These are phyloP conservation scores for Lactifluus pinguis DNA, from an alignment of 768 basidiomycete species.

Conservation along the genomic window DNA sequence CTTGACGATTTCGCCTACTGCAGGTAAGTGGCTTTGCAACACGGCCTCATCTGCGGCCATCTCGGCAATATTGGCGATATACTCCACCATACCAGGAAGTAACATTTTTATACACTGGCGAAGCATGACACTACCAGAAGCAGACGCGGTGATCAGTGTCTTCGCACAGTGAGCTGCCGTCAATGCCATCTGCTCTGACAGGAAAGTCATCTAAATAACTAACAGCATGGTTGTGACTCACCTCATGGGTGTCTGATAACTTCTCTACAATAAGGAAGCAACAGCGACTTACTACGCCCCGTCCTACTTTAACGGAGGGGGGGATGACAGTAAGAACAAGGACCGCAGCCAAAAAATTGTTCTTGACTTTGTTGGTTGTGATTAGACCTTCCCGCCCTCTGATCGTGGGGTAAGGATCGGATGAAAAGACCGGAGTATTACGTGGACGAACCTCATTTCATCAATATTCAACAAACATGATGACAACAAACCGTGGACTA, in stretches of 20 bases:
- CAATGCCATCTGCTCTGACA: conserved; percentile 50
- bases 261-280: conserved; percentile 82
- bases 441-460: conserved; percentile 70
- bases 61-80: conserved; percentile 60
- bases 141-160: conserved; percentile 68
- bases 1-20: conserved; percentile 74
- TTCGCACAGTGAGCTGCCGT: conserved; percentile 87
- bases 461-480: conserved; percentile 81
- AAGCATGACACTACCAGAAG: conserved; percentile 54
- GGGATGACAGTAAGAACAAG: conserved; percentile 79
- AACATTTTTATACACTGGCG: conserved; percentile 64
- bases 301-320: conserved; percentile 53
- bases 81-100: conserved; percentile 75
- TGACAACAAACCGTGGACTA: conserved; percentile 77
- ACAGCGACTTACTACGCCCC: conserved; percentile 69
- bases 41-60: conserved; percentile 48
- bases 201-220: neutral
- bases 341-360: conserved; percentile 79
- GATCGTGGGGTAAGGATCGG: conserved; percentile 1
- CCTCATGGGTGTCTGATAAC: conserved; percentile 60
- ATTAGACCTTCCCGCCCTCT: conserved; percentile 76
- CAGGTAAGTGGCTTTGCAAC: conserved; percentile 47
- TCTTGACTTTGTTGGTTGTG: conserved; percentile 78
- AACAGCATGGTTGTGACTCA: conserved; percentile 25
- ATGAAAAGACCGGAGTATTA: neutral